Evolutionary conservation across 352 stramenopile species (phyloP), one percentile per base, ranked within the genome.

Genomic region (Elongisporangium senticosum): DNA sequence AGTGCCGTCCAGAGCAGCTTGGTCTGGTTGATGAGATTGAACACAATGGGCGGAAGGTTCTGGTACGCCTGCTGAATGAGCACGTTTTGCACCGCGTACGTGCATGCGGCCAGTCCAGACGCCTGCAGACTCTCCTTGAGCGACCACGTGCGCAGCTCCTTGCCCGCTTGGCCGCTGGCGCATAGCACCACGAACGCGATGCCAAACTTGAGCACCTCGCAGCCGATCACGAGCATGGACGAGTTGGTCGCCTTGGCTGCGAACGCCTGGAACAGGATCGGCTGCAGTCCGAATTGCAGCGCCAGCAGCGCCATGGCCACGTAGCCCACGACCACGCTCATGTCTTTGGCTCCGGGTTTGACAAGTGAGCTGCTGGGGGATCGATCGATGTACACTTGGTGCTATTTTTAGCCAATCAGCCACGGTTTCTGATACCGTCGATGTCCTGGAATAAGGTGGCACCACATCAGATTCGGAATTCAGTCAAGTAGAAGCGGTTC

Each of bases 21-120:
- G 66, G 83, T 93, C 73, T 95, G 86, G 72, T 95, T 95, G 47
- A 95, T 76, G 47, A 95, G 69, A 67, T 93, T 95, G 63, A 93
- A 93, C 23, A 91, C 71, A 51, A 93, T 87, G 33, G 86, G 86
- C 53, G 82, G 79, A 51, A 93, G 62, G 65, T 93, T 67, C 68
- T 95, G 86, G 64, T 90, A 91, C 51, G 86, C 72, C 15, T 88
- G 58, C 60, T 93, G 84, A 56, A 93, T 86, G n/a, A 93, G 75
- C 59, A 93, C 75, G 55, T 95, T 95, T 68, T 95, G 86, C 58
- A 93, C 65, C n/a, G 83, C 83, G 68, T 95, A 95, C 23, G 83
- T 92, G 65, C 77, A 90, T 19, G 86, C 86, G 1, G 86, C 84
- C 1, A 95, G 63, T 8, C 83, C 84, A 23, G 84, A 91, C n/a